Evolutionary conservation across 2,329 filamentous ascomycete genomes (phyloP), one percentile per base, ranked within the genome.

Genomic region (Claviceps sp.): DNA sequence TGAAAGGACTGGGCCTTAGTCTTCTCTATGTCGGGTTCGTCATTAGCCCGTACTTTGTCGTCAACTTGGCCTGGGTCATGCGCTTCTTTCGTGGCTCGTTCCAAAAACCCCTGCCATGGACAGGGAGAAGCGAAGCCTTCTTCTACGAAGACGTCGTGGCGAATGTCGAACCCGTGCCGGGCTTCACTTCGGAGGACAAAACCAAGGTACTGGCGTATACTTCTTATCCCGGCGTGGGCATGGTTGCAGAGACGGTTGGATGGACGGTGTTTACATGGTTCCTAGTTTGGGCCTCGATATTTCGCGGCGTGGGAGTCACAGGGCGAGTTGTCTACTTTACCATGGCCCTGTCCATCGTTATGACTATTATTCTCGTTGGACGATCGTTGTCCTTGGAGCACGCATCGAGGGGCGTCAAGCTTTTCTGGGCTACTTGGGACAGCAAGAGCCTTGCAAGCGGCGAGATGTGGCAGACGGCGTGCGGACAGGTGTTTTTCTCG

Each of bases 181-280:
- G 69, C 9, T 64, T 59, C 47, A 62, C 71, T 41, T 69, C 65
- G 0, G 60, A 56, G 0, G 69, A 68, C 26, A 68, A 68, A 36
- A 62, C 57, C 1, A 63, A 60, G 1, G 72, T 78, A 5, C 57
- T 62, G 2, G 58, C 62, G 2, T 79, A 73, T 54, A 72, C 70
- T 1, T 54, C 65, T 18, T 81, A 79, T 55, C 70, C 72, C 0
- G 69, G 69, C 0, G 62, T 68, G 6, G 65, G 60, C 0, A 60
- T 81, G 2, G 63, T 79, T 8, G 76, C 75, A 5, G 78, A 81
- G 59, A 79, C 76, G 0, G 75, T 78, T 2, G 77, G 72, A 11
- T 81, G 77, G 78, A 73, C 70, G 42, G 69, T 71, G 18, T 81
- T 81, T 57, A 73, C 76, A 53, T 79, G 77, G 76, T 77, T 81